Conservation (phyloP, 1,284 basidiomycete genomes). For the Cryptococcus sp. region DNA sequence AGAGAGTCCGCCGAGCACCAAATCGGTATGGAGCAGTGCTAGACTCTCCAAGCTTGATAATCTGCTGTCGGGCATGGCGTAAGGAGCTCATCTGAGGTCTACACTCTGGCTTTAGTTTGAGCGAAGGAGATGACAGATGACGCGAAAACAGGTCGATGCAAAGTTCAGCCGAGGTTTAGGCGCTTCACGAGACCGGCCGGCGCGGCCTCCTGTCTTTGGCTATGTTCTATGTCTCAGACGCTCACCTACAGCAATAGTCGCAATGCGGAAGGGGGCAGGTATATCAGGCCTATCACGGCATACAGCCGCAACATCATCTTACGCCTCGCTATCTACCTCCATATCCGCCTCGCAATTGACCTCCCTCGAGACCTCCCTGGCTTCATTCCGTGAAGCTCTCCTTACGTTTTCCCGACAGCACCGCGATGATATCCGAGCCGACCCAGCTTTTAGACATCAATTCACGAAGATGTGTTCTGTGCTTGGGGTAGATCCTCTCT, state of each 20-base stretch:
- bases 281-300: slow-evolving; percentile 52
- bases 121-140: too few species aligned
- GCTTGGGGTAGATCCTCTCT: slow-evolving; percentile 92
- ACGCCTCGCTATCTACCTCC: slow-evolving; percentile 70
- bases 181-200: too few species aligned
- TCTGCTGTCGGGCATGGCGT: too few species aligned
- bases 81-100: too few species aligned
- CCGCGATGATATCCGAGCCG: slow-evolving; percentile 74
- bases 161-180: too few species aligned
- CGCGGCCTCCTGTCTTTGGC: too few species aligned
- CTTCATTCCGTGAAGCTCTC: slow-evolving; percentile 76
- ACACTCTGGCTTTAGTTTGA: too few species aligned
- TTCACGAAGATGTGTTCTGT: slow-evolving; percentile 96
- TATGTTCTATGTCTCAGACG: too few species aligned
- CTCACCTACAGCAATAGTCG: not conserved
- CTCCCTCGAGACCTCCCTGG: slow-evolving; percentile 74
- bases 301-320: slow-evolving; percentile 53
- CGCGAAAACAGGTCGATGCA: too few species aligned
- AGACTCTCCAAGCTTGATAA: not conserved
- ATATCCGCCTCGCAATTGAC: slow-evolving; percentile 73
- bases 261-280: slow-evolving; percentile 53
- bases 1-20: not conserved
- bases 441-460: slow-evolving; percentile 82
- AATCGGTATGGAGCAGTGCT: not conserved
- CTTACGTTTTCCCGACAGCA: slow-evolving; percentile 76